phyloP scores from a whole-genome alignment of 1,139 yeast species.

The Magnusiomyces starmeri region DNA sequence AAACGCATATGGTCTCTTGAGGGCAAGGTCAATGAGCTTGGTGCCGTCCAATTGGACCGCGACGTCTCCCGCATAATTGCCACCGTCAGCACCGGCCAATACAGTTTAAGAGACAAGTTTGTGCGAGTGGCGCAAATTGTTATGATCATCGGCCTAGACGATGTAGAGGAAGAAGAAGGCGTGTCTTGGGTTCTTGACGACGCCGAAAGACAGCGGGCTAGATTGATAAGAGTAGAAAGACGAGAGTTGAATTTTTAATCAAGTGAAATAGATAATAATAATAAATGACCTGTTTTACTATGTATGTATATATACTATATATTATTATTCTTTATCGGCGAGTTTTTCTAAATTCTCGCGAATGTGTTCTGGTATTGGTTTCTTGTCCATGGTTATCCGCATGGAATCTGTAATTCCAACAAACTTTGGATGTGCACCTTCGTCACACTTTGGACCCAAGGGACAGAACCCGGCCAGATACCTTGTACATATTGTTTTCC shows the following conservation, averaged over 20 bases:
- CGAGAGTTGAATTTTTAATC: constrained; percentile 29
- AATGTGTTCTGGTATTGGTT: constrained; percentile 4
- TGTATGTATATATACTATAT: neutral
- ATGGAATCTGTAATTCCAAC: constrained; percentile 34
- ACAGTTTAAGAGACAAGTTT: constrained; percentile 69
- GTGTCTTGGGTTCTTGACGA: constrained; percentile 79
- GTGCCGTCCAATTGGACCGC: constrained; percentile 76
- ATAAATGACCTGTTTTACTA: neutral
- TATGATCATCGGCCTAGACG: constrained; percentile 75
- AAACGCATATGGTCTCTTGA: constrained; percentile 58
- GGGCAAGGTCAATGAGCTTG: constrained; percentile 69
- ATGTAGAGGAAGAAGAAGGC: constrained; percentile 57
- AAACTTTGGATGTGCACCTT: constrained; percentile 38
- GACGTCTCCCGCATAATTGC: constrained; percentile 67
- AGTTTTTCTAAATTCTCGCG: constrained; percentile 7
- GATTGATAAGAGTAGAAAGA: constrained; percentile 30
- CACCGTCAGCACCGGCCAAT: constrained; percentile 36
- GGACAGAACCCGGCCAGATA: constrained; percentile 94
- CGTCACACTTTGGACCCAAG: constrained; percentile 38
- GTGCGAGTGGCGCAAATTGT: constrained; percentile 77
- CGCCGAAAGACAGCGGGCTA: constrained; percentile 58
- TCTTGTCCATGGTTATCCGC: constrained; percentile 33
- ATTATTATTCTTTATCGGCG: neutral
- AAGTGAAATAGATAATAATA: neutral
- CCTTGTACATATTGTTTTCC: constrained; percentile 72